Evolutionary conservation across 2,329 filamentous ascomycete species (phyloP), one percentile per base, ranked within the genome.

Genomic region (Talaromyces sp.): DNA sequence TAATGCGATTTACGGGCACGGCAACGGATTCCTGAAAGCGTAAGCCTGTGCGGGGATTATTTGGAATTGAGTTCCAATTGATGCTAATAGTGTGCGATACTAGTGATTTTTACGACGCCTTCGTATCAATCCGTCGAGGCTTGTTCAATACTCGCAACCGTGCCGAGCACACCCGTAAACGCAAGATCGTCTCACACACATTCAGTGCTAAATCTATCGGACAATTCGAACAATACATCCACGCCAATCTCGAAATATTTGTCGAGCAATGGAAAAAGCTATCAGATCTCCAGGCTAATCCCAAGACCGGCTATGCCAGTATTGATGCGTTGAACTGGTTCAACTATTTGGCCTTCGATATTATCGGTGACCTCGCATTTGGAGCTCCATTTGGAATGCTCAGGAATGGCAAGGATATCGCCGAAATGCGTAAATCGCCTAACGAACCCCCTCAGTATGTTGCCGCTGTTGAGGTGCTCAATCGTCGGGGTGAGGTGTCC

Each of bases 171-270:
- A 87, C 87, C 0, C 86, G 91, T 58, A 96, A 96, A 81, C 84
- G 91, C 65, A 96, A 96, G 81, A 87, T 90, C 2, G 84, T 96
- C 41, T 86, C 89, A 1, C 90, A 96, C 72, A 94, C 90, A 30
- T 96, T 96, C 75, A 89, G 86, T 13, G 81, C 87, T 55, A 95
- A 93, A 75, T 89, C 85, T 9, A 82, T 96, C 49, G 81, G 82
- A 54, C 86, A 96, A 70, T 95, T 96, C 68, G 91, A 96, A 76
- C 89, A 90, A 47, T 96, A 93, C 73, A 93, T 96, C 61, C 87
- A 90, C 67, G 77, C 81, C 60, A 96, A 95, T 70, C 80, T 96
- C 3, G 84, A 88, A 53, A 75, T 86, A 13, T 89, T 96, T 53
- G 84, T 89, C 20, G 76, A 77, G 54, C 85, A 90, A 69, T 90